Conservation (phyloP, 352 stramenopile genomes). For the Pythium rishiriense region DNA sequence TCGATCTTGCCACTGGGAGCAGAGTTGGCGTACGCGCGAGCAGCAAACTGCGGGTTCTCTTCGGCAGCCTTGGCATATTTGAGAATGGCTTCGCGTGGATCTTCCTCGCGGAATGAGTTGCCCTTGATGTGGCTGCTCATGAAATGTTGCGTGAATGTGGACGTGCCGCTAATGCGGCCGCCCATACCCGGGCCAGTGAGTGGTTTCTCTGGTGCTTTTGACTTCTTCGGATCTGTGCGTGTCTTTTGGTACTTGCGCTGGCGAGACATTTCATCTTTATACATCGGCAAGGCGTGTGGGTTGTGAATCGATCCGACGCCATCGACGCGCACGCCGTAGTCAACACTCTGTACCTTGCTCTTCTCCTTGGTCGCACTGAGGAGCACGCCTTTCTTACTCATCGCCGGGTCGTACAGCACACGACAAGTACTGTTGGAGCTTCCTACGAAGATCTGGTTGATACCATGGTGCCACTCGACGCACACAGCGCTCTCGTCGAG, state of each 20-base stretch:
- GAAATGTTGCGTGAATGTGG: slow-evolving; percentile 88
- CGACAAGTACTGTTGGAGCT: slow-evolving; percentile 61
- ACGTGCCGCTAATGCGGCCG: slow-evolving; percentile 74
- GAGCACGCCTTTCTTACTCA: slow-evolving; percentile 80
- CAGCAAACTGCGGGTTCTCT: slow-evolving; percentile 69
- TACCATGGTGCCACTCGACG: slow-evolving; percentile 82
- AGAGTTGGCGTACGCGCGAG: slow-evolving; percentile 50
- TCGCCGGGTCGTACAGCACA: slow-evolving; percentile 67
- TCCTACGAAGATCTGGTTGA: slow-evolving; percentile 84
- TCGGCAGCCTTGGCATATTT: slow-evolving; percentile 83
- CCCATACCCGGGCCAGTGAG: slow-evolving; percentile 76
- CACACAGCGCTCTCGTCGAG: slow-evolving; percentile 80
- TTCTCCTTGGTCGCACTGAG: slow-evolving; percentile 78
- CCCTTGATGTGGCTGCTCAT: slow-evolving; percentile 87
- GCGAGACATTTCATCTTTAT: slow-evolving; percentile 54
- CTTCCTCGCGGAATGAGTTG: slow-evolving; percentile 79
- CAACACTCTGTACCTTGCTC: slow-evolving; percentile 49
- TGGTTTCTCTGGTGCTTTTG: slow-evolving; percentile 73
- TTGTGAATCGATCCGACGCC: slow-evolving; percentile 73
- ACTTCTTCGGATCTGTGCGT: slow-evolving; percentile 67
- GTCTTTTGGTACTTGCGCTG: slow-evolving; percentile 80
- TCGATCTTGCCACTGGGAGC: slow-evolving; percentile 66
- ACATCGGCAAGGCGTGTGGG: slow-evolving; percentile 81
- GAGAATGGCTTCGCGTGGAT: slow-evolving; percentile 82
- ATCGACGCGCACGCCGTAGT: slow-evolving; percentile 73